Evolutionary conservation across 495 filamentous ascomycete species (phyloP), one percentile per base, ranked within the genome.

Genomic region (Sporormia fimetaria): DNA sequence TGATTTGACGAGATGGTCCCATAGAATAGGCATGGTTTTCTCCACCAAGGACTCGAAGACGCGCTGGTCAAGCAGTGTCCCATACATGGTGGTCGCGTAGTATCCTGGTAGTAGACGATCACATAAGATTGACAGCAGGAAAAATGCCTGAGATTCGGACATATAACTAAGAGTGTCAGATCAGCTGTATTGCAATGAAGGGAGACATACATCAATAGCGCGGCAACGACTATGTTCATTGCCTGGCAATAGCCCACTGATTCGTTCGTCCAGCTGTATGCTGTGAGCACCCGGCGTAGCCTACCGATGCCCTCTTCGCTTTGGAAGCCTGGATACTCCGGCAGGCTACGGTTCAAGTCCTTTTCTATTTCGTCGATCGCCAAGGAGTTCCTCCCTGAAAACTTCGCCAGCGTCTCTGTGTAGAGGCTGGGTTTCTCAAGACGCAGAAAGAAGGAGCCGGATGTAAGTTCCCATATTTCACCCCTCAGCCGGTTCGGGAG

Each of bases 301-400:
- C 90, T 76, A 15, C 78, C 85, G 51, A 98, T 98, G 6, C 90
- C 90, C 54, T 94, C 87, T 52, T 94, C 85, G 54, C 81, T 92
- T 62, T 98, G 90, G 54, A 94, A 98, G 2, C 90, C 90, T 8
- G 90, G 82, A 57, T 98, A 98, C 59, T 98, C 90, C 0, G 90
- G 90, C 41, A 98, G 65, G 66, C 86, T 94, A 44, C 90, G 74
- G 58, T 98, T 98, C 32, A 98, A 64, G 53, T 98, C 90, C 56
- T 98, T 98, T 55, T 98, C 90, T 43, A 98, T 98, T 64, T 98
- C 90, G 54, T 98, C 90, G 44, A 96, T 95, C 2, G 90, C 90
- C 41, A 95, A 68, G 2, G 88, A 95, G 42, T 86, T 80, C 48
- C 75, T 70, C 7, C 90, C 90, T 3, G 75, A 68, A 43, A 78